Evolutionary conservation across 2,329 filamentous ascomycete genomes (phyloP).

Genomic region (Epicoccum sorghinum): DNA sequence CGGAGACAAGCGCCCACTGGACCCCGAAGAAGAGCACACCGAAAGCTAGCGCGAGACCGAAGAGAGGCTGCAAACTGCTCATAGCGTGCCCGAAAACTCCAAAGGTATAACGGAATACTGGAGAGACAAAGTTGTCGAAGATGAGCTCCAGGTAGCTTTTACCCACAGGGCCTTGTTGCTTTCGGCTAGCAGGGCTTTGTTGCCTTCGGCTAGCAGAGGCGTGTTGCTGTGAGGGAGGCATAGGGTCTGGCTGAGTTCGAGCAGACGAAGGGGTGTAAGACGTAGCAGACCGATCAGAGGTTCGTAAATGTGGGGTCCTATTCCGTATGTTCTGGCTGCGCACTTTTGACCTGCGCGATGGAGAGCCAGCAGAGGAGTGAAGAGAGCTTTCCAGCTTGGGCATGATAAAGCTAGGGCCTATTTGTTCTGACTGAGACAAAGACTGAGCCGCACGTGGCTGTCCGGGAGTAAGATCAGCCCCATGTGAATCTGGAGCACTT

Average conservation of each 20-base stretch:
- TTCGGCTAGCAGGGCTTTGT: slow-evolving; percentile 19
- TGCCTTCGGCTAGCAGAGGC: slow-evolving; percentile 18
- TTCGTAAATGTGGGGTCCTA: slow-evolving; percentile 8
- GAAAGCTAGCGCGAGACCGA: slow-evolving; percentile 62
- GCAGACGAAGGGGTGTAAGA: background rate
- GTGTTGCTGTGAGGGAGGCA: slow-evolving; percentile 10
- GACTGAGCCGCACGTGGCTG: slow-evolving; percentile 19
- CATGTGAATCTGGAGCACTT: background rate
- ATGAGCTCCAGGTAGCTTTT: slow-evolving; percentile 35
- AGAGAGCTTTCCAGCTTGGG: slow-evolving; percentile 41
- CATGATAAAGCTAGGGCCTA: slow-evolving; percentile 53
- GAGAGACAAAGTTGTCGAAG: slow-evolving; percentile 42
- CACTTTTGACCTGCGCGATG: slow-evolving; percentile 29
- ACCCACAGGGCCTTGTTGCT: slow-evolving; percentile 21
- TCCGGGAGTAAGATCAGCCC: slow-evolving; percentile 8
- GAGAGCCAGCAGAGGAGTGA: slow-evolving; percentile 28
- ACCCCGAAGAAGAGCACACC: slow-evolving; percentile 62
- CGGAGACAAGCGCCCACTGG: slow-evolving; percentile 61
- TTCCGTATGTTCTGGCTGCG: slow-evolving; percentile 20
- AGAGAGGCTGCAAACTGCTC: slow-evolving; percentile 66
- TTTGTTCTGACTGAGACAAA: slow-evolving; percentile 25
- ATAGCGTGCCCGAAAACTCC: slow-evolving; percentile 66
- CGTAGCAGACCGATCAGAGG: slow-evolving; percentile 8
- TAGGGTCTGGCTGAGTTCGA: background rate
- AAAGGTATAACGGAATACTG: slow-evolving; percentile 56